Evolutionary conservation across 2,329 filamentous ascomycete genomes (phyloP).

Genomic region (Aureobasidium sp.): DNA sequence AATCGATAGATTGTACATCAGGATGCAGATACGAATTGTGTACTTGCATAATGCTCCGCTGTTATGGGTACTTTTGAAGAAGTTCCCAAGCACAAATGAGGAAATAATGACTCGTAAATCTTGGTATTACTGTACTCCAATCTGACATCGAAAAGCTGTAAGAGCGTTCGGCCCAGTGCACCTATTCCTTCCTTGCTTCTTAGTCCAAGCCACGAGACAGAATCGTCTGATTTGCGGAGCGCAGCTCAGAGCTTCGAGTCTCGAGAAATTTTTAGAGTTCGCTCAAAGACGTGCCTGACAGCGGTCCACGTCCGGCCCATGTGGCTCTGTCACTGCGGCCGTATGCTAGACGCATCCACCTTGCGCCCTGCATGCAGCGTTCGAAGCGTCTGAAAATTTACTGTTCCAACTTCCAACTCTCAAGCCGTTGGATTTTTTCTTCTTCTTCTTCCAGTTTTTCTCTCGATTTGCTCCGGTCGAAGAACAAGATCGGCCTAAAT

Average conservation of each 20-base stretch:
- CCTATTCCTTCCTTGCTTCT: background rate
- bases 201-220: background rate
- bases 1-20: background rate
- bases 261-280: background rate
- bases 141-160: background rate
- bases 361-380: background rate
- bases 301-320: background rate
- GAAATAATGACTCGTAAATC: background rate
- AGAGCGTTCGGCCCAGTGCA: background rate
- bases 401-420: background rate
- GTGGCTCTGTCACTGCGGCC: background rate
- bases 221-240: background rate
- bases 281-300: background rate
- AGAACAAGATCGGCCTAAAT: background rate
- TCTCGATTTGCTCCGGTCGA: background rate
- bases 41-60: background rate
- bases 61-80: background rate
- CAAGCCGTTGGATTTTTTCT: background rate
- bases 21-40: background rate
- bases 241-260: background rate
- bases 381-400: background rate
- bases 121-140: background rate
- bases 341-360: background rate
- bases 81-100: background rate
- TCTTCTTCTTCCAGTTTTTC: background rate